Conservation (phyloP, 768 basidiomycete genomes). For the Podaxis sp. region DNA sequence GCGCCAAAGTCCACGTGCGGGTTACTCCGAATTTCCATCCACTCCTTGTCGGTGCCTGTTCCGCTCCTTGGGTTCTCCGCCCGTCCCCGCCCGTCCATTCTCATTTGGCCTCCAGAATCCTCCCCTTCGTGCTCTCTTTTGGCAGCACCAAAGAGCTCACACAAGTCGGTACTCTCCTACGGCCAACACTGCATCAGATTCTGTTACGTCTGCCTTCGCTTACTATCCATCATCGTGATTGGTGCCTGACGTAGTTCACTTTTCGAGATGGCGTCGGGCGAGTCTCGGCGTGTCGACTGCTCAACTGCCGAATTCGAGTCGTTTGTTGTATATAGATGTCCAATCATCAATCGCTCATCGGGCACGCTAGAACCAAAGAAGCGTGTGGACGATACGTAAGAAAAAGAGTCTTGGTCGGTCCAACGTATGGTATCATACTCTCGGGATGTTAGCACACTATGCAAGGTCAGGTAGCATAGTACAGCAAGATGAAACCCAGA, state of each 20-base stretch:
- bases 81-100: not conserved
- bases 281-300: not conserved
- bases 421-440: too few relatives aligned
- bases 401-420: too few relatives aligned
- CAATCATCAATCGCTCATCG: too few relatives aligned
- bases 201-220: not conserved
- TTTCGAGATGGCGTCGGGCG: not conserved
- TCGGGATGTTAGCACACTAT: too few relatives aligned
- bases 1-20: conserved; percentile 3
- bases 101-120: too few relatives aligned
- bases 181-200: not conserved
- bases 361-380: too few relatives aligned
- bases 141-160: too few relatives aligned
- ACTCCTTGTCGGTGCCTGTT: not conserved
- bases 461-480: too few relatives aligned
- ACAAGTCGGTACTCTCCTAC: not conserved
- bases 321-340: too few relatives aligned
- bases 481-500: too few relatives aligned
- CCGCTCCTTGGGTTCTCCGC: not conserved
- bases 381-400: too few relatives aligned
- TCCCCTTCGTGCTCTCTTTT: too few relatives aligned
- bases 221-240: not conserved
- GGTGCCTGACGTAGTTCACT: not conserved
- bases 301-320: not conserved
- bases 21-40: not conserved